Evolutionary conservation across 75 land plant genomes (phyloP), one percentile per base, ranked within the genome.

Genomic region (Pseudotsuga menziesii): DNA sequence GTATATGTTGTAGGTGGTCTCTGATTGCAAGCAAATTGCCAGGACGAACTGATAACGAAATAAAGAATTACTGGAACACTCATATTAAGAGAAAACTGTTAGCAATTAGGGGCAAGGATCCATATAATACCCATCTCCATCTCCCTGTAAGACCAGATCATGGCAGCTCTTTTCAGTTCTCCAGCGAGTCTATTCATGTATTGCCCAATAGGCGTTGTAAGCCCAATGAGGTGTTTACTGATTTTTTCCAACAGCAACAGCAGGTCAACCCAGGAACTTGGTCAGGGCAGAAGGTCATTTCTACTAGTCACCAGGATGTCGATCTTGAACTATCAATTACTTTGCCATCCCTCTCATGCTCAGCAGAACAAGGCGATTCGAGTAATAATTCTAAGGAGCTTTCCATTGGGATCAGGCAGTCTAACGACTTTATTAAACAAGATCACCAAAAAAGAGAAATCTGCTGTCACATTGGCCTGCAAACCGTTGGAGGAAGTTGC

Each of bases 21-120:
- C 48, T 73, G 25, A 78, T 78, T 13, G 79, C 79, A 22, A 41
- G 77, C 8, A 48, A 78, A n/a, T 7, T 78, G 0, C 79, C 79
- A 41, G 79, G 79, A 17, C 75, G 75, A 78, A 78, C 79, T 26
- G 79, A 78, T 29, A 78, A 78, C 39, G 79, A 78, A 44, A 67
- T 78, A 32, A 78, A 78, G 77, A 78, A 78, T 48, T 72, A 44
- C 56, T 78, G 79, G 79, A 72, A 78, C 56, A 73, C 79, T 15
- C 52, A 52, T n/a, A 41, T 78, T 5, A 78, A 67, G 54, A 73
- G 36, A 32, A 78, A 76, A 76, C 73, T 63, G 54, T 36, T 32
- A 14, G 58, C n/a, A 17, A 48, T 48, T 48, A 57, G 16, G 7
- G 75, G 75, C 6, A 12, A 27, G n/a, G 75, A 74, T 54, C 32